phyloP scores from a whole-genome alignment of 2,329 filamentous ascomycete genomes.

The Trichoderma arundinaceum region DNA sequence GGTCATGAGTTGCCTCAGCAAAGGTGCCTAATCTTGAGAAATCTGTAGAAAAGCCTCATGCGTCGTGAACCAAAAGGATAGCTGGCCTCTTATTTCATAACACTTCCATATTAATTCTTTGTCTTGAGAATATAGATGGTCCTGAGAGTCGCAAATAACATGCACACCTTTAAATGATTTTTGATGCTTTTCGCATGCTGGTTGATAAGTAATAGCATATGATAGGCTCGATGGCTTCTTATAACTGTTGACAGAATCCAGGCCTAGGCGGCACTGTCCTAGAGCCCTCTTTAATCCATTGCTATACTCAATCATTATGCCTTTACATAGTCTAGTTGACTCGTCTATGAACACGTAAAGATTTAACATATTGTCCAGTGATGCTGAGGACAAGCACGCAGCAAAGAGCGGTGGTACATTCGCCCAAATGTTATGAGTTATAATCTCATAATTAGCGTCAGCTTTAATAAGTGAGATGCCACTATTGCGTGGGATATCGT shows the following conservation, averaged over 20 bases:
- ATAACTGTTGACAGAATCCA: constrained; percentile 1
- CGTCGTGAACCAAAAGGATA: neutral
- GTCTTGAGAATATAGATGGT: neutral
- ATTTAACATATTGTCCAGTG: neutral
- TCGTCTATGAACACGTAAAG: neutral
- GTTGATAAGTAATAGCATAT: neutral
- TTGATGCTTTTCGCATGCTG: neutral
- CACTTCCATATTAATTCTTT: neutral
- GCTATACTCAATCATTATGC: neutral
- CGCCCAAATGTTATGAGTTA: neutral
- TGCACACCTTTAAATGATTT: neutral
- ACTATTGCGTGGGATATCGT: neutral
- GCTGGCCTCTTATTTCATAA: neutral
- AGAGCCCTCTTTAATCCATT: neutral
- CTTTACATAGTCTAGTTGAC: neutral
- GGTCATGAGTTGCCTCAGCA: neutral
- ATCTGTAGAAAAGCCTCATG: neutral
- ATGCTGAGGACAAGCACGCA: neutral
- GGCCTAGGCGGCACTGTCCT: constrained; percentile 3
- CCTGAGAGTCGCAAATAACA: neutral
- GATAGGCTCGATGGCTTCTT: neutral
- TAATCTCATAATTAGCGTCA: neutral
- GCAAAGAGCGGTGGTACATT: neutral
- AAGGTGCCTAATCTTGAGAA: neutral
- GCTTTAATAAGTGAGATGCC: neutral